Percentiles rank a stretch among this genome's conserved stretches.
Evolutionary conservation across 306 rosid species (phyloP).

Genomic region (Astragalus membranaceus): DNA sequence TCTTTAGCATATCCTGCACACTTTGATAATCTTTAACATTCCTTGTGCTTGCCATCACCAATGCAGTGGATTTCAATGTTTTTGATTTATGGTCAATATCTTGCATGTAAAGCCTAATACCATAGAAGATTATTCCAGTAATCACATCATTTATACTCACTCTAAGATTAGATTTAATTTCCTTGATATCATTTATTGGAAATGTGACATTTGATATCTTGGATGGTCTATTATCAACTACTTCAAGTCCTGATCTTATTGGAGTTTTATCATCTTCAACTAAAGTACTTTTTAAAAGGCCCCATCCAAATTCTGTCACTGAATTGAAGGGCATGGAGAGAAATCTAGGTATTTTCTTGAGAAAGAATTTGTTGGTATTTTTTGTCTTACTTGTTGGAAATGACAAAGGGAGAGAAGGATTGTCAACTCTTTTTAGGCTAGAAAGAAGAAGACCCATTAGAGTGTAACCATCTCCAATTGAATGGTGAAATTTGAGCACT

Average conservation of each 20-base stretch:
- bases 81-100: neutral
- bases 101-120: constrained; percentile 14
- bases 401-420: constrained; percentile 5
- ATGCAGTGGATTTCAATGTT: neutral
- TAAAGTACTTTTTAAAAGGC: neutral
- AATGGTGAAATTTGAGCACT: constrained; percentile 32
- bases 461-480: constrained; percentile 44
- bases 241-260: constrained; percentile 1
- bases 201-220: neutral
- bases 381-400: constrained; percentile 4
- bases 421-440: constrained; percentile 18
- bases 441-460: constrained; percentile 36
- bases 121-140: constrained; percentile 12
- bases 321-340: neutral
- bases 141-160: constrained; percentile 19
- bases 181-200: constrained; percentile 6
- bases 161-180: constrained; percentile 17
- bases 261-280: constrained; percentile 13
- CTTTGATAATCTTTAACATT: neutral
- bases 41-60: neutral
- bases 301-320: neutral
- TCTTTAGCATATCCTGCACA: constrained; percentile 15
- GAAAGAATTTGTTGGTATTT: neutral
- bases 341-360: neutral
- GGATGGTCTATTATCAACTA: neutral